Evolutionary conservation across 2,329 filamentous ascomycete genomes (phyloP), one percentile per base, ranked within the genome.

Genomic region (Gnomoniopsis sp.): DNA sequence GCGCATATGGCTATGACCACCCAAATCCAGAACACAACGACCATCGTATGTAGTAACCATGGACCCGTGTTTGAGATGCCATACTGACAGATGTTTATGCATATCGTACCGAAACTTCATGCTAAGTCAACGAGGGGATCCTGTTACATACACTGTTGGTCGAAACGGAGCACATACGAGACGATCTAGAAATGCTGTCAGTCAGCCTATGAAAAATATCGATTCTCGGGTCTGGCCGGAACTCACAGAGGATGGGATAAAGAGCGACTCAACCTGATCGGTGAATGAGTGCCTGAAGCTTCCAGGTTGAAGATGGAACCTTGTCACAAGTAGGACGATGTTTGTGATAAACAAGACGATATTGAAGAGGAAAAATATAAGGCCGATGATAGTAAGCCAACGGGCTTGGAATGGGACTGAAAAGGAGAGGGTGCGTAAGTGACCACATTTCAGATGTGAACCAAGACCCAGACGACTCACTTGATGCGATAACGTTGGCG

Each of bases 71-170:
- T 72, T n/a, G 80, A 77, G 6, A 86, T 77, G 1, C 89, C 90
- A 69, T 92, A 95, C 68, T 95, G 86, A 46, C 87, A 88, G 33
- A 89, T 84, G 64, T 91, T 93, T 67, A 91, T 90, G 65, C 91
- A 77, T 33, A 93, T 84, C 44, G 91, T 91, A 22, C 88, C 90
- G 61, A 89, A 81, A 17, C 88, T 91, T 58, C 12, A 3, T 30
- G 22, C n/a, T 3, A 22, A 30, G 34, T 43, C 21, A 11, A 80
- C 70, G 50, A 44, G 78, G 81, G 6, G 77, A 75, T 61, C 74
- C 75, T 67, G 38, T 85, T 83, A 2, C 79, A 83, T 81, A 10
- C 6, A n/a, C 6, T n/a, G n/a, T n/a, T n/a, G 21, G 17, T 22
- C 41, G 30, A 41, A 36, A 30, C 4, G 30, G 12, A 22, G 34